Conservation (phyloP, 1,284 basidiomycete genomes). For the Austroboletus rostrupii region DNA sequence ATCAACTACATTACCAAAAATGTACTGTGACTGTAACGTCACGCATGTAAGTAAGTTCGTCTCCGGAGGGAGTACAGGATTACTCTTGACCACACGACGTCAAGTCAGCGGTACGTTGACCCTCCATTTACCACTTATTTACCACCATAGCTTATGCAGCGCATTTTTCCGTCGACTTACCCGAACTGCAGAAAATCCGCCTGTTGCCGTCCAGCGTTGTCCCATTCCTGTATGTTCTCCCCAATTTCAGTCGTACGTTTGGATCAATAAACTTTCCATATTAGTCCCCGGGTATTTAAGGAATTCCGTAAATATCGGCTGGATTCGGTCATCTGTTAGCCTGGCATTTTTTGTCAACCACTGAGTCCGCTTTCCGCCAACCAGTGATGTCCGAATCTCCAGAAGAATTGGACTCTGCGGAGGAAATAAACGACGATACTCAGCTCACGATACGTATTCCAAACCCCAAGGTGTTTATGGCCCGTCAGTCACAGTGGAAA, state of each 20-base stretch:
- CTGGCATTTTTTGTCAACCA: conserved; percentile 22
- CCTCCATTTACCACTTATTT: conserved; percentile 6
- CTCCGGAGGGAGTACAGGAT: conserved; percentile 26
- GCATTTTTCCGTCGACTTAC: conserved; percentile 12
- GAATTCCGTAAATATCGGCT: conserved; percentile 7
- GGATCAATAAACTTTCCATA: conserved; percentile 10
- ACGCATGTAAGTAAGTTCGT: conserved; percentile 36
- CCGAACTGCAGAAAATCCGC: conserved; percentile 10
- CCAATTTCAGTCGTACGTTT: conserved; percentile 5
- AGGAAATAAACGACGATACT: conserved; percentile 50
- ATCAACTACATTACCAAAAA: conserved; percentile 33
- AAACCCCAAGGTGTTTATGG: conserved; percentile 52
- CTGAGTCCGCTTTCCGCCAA: conserved; percentile 8
- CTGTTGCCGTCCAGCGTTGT: conserved; percentile 5
- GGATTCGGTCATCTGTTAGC: conserved; percentile 4
- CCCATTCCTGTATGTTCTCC: conserved; percentile 12
- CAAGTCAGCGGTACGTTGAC: conserved; percentile 11
- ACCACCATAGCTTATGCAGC: conserved; percentile 3
- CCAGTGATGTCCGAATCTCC: conserved; percentile 34
- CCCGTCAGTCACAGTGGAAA: conserved; percentile 65
- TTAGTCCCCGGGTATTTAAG: conserved; percentile 3
- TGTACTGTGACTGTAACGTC: conserved; percentile 34
- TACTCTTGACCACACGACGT: conserved; percentile 26
- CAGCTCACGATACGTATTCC: conserved; percentile 63
- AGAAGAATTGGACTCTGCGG: conserved; percentile 42